Conservation (phyloP, 2,329 filamentous ascomycete genomes). For the Diaporthe caulivora region DNA sequence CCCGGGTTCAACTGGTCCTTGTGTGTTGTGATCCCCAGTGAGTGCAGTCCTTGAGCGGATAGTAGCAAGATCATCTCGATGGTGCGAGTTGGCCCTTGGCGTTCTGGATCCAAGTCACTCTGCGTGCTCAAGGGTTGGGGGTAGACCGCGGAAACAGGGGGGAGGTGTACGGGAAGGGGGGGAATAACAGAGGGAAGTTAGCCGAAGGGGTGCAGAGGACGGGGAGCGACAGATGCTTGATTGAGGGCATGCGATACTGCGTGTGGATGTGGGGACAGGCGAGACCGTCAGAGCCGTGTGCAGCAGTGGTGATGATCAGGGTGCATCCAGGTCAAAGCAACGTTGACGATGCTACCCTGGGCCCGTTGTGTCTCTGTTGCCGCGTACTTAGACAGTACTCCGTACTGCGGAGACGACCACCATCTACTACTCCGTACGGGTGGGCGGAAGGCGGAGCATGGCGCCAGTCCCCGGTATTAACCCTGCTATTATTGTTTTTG, state of each 20-base stretch:
- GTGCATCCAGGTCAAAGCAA: constrained; percentile 22
- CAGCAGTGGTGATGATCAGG: constrained; percentile 4
- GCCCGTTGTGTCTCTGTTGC: neutral
- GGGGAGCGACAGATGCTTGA: constrained; percentile 22
- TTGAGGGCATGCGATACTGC: constrained; percentile 13
- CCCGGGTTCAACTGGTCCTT: too few species aligned
- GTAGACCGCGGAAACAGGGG: too few species aligned
- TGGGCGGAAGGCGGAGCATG: constrained; percentile 13
- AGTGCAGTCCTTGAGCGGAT: neutral
- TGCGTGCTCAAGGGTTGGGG: constrained; percentile 16
- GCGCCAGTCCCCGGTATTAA: constrained; percentile 5
- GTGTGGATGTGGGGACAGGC: constrained; percentile 1
- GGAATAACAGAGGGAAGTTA: neutral
- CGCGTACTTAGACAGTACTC: constrained; percentile 4
- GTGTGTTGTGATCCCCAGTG: neutral
- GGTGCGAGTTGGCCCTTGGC: neutral
- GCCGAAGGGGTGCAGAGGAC: neutral
- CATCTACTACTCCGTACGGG: neutral
- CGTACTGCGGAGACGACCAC: too few species aligned
- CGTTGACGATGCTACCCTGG: constrained; percentile 24
- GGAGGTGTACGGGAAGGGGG: neutral
- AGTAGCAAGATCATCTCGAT: neutral
- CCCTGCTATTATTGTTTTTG: neutral
- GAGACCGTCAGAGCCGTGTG: too few species aligned
- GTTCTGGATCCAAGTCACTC: neutral